phyloP scores from a whole-genome alignment of 805 yeast species.

The Clavispora fructus region DNA sequence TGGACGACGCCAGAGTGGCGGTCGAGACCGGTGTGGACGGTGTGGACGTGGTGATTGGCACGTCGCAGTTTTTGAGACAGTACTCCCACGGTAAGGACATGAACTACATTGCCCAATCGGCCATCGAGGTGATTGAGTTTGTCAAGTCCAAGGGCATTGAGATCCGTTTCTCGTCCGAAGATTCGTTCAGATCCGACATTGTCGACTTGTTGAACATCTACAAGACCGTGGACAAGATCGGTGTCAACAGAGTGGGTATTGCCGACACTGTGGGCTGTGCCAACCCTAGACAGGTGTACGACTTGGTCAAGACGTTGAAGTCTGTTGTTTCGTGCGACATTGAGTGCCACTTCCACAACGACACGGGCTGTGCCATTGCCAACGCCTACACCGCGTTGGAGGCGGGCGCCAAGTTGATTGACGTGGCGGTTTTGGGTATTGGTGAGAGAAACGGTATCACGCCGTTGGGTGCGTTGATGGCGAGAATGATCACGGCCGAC shows the following conservation, averaged over 20 bases:
- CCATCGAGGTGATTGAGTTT: conserved; percentile 54
- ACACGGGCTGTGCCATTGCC: conserved; percentile 61
- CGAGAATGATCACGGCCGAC: conserved; percentile 59
- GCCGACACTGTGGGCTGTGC: conserved; percentile 65
- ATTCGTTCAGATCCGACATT: conserved; percentile 55
- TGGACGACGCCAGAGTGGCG: conserved; percentile 57
- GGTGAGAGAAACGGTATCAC: conserved; percentile 64
- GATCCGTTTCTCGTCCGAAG: conserved; percentile 55
- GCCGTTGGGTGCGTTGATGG: conserved; percentile 58
- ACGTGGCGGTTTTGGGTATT: conserved; percentile 54
- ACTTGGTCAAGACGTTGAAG: conserved; percentile 52
- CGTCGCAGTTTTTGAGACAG: conserved; percentile 52
- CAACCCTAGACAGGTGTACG: conserved; percentile 58
- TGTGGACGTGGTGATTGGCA: conserved; percentile 57
- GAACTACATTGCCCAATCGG: conserved; percentile 53
- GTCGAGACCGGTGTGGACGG: conserved; percentile 62
- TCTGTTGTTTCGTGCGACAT: conserved; percentile 55
- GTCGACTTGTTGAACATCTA: conserved; percentile 55
- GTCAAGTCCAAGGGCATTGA: conserved; percentile 58
- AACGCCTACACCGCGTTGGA: conserved; percentile 60
- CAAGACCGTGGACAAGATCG: conserved; percentile 57
- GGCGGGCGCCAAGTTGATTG: conserved; percentile 57
- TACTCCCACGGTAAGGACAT: conserved; percentile 58
- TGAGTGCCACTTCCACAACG: conserved; percentile 60
- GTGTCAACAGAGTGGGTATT: conserved; percentile 59